These are phyloP conservation scores for Chrysosporium queenslandicum DNA, from an alignment of 2,329 filamentous ascomycete genomes.

Conservation along the genomic window DNA sequence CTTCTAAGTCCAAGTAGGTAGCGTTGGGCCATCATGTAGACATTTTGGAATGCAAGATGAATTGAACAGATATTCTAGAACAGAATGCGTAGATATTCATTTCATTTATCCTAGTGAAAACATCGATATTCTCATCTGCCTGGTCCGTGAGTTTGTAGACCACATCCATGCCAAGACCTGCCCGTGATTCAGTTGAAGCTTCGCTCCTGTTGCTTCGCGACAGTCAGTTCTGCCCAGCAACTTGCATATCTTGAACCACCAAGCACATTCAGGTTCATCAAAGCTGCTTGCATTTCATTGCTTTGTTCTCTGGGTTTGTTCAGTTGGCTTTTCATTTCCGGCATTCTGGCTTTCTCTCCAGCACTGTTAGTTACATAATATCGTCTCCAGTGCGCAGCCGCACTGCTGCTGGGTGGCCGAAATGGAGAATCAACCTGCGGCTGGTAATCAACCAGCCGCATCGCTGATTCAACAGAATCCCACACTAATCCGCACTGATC, in stretches of 20 bases:
- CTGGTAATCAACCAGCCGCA: conserved; percentile 21
- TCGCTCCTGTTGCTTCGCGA: background rate
- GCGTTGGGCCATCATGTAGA: background rate
- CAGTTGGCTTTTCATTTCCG: background rate
- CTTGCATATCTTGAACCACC: background rate
- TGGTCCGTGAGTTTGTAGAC: too few relatives aligned
- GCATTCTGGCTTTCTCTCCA: background rate
- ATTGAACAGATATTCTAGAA: too few relatives aligned
- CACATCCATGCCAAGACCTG: background rate
- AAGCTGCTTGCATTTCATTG: background rate
- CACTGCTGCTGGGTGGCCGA: background rate
- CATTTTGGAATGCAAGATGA: background rate
- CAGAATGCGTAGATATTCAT: too few relatives aligned
- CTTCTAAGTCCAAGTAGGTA: too few relatives aligned
- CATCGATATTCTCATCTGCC: too few relatives aligned
- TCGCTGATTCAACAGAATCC: conserved; percentile 31
- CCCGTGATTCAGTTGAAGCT: background rate
- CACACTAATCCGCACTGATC: conserved; percentile 43
- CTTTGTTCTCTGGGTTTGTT: background rate
- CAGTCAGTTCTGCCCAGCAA: background rate
- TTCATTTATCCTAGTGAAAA: too few relatives aligned
- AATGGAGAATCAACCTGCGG: conserved; percentile 15
- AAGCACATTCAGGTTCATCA: background rate
- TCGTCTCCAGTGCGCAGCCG: background rate
- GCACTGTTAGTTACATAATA: background rate